Base-by-base conservation (phyloP, 176 grass and related monocot species). In the Cenchrus americanus region DNA sequence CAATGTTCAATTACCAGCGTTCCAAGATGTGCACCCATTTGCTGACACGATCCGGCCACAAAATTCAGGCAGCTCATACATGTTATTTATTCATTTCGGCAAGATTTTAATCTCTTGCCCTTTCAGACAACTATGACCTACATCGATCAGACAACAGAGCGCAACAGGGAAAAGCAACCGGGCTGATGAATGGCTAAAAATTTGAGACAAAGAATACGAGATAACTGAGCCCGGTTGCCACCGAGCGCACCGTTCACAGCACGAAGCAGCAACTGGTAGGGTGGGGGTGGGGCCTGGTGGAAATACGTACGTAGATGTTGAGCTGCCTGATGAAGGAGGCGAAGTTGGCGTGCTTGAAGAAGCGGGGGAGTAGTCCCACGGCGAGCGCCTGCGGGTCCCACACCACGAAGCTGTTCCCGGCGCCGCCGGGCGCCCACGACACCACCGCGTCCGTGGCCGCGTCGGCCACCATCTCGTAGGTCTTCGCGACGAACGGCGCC, bases 261-360 rank as follows among this genome's bases (percentile, higher is more conserved):
- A 6, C 47, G 23, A 78, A 1, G 42, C 27, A 26, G 1, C 22
- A n/a, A 57, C 18, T 49, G 6, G 13, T 37, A 76, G 62, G 3
- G 43, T 14, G 52, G 34, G 34, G 34, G 3, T 37, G 1, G 34
- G 34, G 34, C 34, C 1, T 37, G 34, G 23, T 8, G 14, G 21
- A 15, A 13, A 44, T 66, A 81, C 85, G 24, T 75, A 97, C 94
- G 59, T 94, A 93, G 78, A 83, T 90, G 80, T 93, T 93, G 83
- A 94, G 92, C 83, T 94, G 92, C 59, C 94, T 59, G 42, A 97
- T 62, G 78, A 97, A 97, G 86, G 88, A 91, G 6, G 91, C 87
- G 83, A 97, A 93, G 84, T 97, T 97, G 84, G 86, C 75, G 80
- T 97, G 94, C 84, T 97, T 97, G 87, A 97, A 94, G 83, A 75